Conservation (phyloP, 805 yeast genomes). For the Cyberlindnera meyerae region DNA sequence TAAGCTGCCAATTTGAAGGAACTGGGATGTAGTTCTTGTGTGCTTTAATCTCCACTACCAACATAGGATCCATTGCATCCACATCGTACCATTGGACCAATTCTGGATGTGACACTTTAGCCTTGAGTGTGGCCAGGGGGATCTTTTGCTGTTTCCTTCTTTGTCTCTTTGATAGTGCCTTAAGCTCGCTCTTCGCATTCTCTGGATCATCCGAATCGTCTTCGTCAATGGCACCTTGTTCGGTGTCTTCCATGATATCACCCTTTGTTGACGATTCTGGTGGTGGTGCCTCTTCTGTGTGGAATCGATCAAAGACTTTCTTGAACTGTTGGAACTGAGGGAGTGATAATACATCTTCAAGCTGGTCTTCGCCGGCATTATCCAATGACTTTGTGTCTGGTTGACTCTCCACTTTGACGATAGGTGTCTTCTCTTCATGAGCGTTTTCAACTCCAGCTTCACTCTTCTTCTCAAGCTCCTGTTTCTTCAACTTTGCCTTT, state of each 20-base stretch:
- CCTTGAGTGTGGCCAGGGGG: conserved; percentile 64
- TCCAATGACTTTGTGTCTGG: not conserved
- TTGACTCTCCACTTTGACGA: too few species aligned
- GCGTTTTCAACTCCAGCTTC: not conserved
- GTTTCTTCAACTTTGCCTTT: conserved; percentile 17
- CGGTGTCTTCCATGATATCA: conserved; percentile 30
- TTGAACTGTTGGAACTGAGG: conserved; percentile 32
- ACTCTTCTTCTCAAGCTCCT: not conserved
- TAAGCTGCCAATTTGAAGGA: conserved; percentile 81
- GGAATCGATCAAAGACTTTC: conserved; percentile 33
- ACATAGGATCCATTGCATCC: conserved; percentile 73
- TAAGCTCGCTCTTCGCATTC: conserved; percentile 46
- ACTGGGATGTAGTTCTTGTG: conserved; percentile 65
- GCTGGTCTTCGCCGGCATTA: not conserved
- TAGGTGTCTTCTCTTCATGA: too few species aligned
- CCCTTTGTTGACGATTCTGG: conserved; percentile 23
- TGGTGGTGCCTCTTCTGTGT: conserved; percentile 16
- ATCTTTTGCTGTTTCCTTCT: conserved; percentile 42
- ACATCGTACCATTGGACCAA: conserved; percentile 83
- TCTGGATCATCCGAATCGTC: conserved; percentile 9
- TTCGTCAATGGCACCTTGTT: conserved; percentile 12
- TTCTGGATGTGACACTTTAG: conserved; percentile 58
- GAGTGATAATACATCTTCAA: conserved; percentile 16
- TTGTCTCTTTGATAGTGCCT: conserved; percentile 15
- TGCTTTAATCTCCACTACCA: conserved; percentile 60